Evolutionary conservation across 495 filamentous ascomycete species (phyloP).

Genomic region (Extremus antarcticus): DNA sequence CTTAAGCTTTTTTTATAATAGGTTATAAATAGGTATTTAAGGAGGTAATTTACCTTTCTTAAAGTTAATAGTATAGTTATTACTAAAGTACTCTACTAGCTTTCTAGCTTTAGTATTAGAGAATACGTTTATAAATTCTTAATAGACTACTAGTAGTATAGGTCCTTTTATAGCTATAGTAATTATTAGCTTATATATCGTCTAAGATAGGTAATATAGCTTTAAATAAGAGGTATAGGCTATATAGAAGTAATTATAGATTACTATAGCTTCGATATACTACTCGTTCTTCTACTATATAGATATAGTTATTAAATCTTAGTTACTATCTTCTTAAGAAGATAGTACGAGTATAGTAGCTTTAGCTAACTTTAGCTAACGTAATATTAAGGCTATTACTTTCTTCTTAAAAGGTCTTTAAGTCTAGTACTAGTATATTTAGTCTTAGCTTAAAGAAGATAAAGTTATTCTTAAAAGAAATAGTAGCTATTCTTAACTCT

Average conservation of each 20-base stretch:
- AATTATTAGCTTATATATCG: background rate
- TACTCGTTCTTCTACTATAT: background rate
- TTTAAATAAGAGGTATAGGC: background rate
- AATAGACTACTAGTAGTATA: too few relatives aligned
- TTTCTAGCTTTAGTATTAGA: too few relatives aligned
- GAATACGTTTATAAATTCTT: too few relatives aligned
- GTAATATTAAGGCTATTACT: too few relatives aligned
- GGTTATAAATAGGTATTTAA: background rate
- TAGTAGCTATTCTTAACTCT: background rate
- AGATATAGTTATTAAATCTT: background rate
- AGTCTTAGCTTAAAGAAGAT: too few relatives aligned
- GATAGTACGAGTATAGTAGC: background rate
- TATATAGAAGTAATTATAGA: background rate
- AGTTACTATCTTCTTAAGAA: background rate
- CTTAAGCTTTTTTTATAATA: background rate
- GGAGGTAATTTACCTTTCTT: background rate
- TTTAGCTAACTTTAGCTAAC: too few relatives aligned
- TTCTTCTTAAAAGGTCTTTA: too few relatives aligned
- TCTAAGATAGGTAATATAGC: background rate
- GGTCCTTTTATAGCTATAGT: background rate
- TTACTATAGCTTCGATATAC: background rate
- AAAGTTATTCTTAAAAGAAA: background rate
- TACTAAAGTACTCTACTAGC: too few relatives aligned
- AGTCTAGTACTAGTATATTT: too few relatives aligned
- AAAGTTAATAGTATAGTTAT: background rate